Percentiles rank a stretch among this genome's conserved stretches.
Evolutionary conservation across 768 basidiomycete genomes (phyloP).

Genomic region (Tricholoma hemisulphureum): DNA sequence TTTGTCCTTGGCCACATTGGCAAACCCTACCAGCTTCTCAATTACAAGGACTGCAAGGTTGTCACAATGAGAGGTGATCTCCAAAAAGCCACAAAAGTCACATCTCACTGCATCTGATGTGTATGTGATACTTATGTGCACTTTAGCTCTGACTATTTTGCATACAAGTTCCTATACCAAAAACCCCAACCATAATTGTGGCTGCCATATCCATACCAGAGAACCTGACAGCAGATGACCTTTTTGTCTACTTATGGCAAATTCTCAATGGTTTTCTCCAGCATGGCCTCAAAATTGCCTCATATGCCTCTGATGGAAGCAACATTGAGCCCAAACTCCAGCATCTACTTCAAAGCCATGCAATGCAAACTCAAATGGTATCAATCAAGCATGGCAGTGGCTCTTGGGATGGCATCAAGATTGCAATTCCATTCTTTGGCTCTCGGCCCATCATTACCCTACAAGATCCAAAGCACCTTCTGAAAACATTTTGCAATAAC

Average conservation of each 20-base stretch:
- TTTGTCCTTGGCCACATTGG: neutral
- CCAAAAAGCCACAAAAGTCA: slow-evolving; percentile 23
- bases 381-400: neutral
- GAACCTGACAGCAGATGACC: slow-evolving; percentile 10
- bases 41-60: slow-evolving; percentile 16
- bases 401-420: neutral
- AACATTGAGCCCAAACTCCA: slow-evolving; percentile 30
- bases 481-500: slow-evolving; percentile 32
- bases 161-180: slow-evolving; percentile 28
- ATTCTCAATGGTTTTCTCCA: slow-evolving; percentile 28
- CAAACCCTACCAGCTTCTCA: neutral
- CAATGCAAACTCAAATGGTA: slow-evolving; percentile 5
- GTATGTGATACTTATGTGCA: neutral
- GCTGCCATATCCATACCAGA: slow-evolving; percentile 26
- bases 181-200: slow-evolving; percentile 30
- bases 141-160: slow-evolving; percentile 30
- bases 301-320: slow-evolving; percentile 37
- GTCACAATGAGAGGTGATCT: slow-evolving; percentile 8
- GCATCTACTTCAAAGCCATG: slow-evolving; percentile 8
- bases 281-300: slow-evolving; percentile 22
- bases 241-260: slow-evolving; percentile 9
- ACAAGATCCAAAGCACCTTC: slow-evolving; percentile 31
- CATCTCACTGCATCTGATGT: neutral
- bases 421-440: slow-evolving; percentile 13
- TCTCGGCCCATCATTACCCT: slow-evolving; percentile 15